Evolutionary conservation across 495 filamentous ascomycete species (phyloP).

Genomic region (Penicillium steckii): DNA sequence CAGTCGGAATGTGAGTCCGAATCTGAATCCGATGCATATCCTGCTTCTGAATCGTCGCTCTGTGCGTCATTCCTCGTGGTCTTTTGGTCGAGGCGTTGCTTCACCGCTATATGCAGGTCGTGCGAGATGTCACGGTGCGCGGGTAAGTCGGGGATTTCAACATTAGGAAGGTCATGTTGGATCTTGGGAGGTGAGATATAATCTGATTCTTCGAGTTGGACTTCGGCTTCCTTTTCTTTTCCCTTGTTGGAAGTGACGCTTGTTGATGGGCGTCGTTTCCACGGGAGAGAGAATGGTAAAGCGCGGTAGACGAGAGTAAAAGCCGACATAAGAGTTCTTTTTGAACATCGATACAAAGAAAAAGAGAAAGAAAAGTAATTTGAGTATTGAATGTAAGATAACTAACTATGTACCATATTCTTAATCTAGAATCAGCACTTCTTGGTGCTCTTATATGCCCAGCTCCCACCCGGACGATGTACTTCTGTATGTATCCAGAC

Average conservation of each 20-base stretch:
- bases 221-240: conserved; percentile 16
- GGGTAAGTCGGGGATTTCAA: conserved; percentile 7
- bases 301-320: conserved; percentile 25
- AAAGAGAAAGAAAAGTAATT: background rate
- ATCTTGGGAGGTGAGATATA: background rate
- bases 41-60: conserved; percentile 1
- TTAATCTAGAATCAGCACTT: no score
- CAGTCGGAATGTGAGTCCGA: conserved; percentile 10
- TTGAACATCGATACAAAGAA: conserved; percentile 2
- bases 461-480: conserved; percentile 1
- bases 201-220: background rate
- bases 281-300: conserved; percentile 20
- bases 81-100: conserved; percentile 8
- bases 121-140: conserved; percentile 24
- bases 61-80: background rate
- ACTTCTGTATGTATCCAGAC: conserved; percentile 4
- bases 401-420: background rate
- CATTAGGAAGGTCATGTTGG: background rate
- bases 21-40: background rate
- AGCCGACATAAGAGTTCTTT: conserved; percentile 18
- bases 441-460: conserved; percentile 11
- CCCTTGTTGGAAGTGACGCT: conserved; percentile 8
- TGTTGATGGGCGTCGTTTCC: conserved; percentile 17
- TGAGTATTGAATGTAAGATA: background rate
- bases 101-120: conserved; percentile 31